These are phyloP conservation scores for Parascedosporium putredinis DNA, from an alignment of 2,329 filamentous ascomycete genomes.

Conservation along the genomic window DNA sequence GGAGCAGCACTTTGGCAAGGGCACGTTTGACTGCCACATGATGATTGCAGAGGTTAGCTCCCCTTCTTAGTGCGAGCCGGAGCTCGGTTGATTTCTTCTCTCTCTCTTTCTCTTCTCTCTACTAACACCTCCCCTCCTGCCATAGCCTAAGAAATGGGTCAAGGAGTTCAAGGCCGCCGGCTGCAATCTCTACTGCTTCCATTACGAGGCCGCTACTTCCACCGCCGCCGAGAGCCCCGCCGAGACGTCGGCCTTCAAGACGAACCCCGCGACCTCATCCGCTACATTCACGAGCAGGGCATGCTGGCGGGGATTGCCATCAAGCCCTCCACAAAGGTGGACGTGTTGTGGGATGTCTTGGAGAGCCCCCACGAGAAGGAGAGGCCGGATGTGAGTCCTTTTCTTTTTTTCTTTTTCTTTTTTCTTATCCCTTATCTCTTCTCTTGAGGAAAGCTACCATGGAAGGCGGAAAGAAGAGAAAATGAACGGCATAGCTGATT, in stretches of 20 bases:
- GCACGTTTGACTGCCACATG: slow-evolving; percentile 99
- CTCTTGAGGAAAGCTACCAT: slow-evolving; percentile 3
- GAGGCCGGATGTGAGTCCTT: slow-evolving; percentile 67
- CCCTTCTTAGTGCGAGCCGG: too few relatives aligned
- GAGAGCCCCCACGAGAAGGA: slow-evolving; percentile 64
- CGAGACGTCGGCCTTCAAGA: slow-evolving; percentile 56
- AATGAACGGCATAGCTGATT: too few relatives aligned
- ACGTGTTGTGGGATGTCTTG: slow-evolving; percentile 85
- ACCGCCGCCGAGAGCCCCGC: slow-evolving; percentile 75
- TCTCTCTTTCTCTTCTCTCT: not conserved
- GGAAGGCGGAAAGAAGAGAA: too few relatives aligned
- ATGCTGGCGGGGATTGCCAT: slow-evolving; percentile 91
- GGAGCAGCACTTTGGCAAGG: slow-evolving; percentile 57
- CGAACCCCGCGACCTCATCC: slow-evolving; percentile 77
- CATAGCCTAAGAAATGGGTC: slow-evolving; percentile 92
- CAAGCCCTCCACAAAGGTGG: slow-evolving; percentile 83
- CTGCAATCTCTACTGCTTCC: slow-evolving; percentile 99
- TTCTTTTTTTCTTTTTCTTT: not conserved
- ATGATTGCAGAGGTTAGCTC: slow-evolving; percentile 93
- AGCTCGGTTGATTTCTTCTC: too few relatives aligned
- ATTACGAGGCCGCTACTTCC: slow-evolving; percentile 93
- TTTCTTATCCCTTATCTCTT: not conserved
- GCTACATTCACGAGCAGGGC: slow-evolving; percentile 79
- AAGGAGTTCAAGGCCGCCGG: slow-evolving; percentile 88
- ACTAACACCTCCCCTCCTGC: not conserved